phyloP scores from a whole-genome alignment of 495 filamentous ascomycete genomes.

The Friedmanniomyces simplex region DNA sequence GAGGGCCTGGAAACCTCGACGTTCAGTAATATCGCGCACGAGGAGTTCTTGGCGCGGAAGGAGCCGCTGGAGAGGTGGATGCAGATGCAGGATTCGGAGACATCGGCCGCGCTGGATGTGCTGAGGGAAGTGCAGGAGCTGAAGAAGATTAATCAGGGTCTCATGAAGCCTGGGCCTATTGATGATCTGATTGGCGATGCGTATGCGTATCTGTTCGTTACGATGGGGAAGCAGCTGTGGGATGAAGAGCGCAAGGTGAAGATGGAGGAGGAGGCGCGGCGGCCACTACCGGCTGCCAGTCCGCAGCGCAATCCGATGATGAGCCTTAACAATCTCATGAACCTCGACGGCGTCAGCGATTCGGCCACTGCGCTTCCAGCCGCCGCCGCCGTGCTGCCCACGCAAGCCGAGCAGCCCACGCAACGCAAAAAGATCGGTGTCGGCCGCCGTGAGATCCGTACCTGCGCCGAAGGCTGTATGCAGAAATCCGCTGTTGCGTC shows the following conservation, averaged over 20 bases:
- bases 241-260: slow-evolving; percentile 14
- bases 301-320: slow-evolving; percentile 22
- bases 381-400: slow-evolving; percentile 25
- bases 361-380: not conserved
- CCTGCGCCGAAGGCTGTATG: slow-evolving; percentile 47
- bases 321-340: slow-evolving; percentile 27
- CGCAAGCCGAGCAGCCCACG: slow-evolving; percentile 24
- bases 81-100: slow-evolving; percentile 35
- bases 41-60: slow-evolving; percentile 61
- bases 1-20: slow-evolving; percentile 62
- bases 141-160: slow-evolving; percentile 76
- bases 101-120: slow-evolving; percentile 50
- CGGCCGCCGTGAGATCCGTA: slow-evolving; percentile 52
- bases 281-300: slow-evolving; percentile 4
- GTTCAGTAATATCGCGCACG: slow-evolving; percentile 67
- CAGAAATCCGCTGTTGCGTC: slow-evolving; percentile 9
- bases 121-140: slow-evolving; percentile 78
- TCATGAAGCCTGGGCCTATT: slow-evolving; percentile 73
- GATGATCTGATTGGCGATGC: slow-evolving; percentile 86
- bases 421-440: slow-evolving; percentile 45
- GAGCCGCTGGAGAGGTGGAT: slow-evolving; percentile 44
- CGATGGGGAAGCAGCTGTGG: slow-evolving; percentile 30
- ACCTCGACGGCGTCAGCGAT: slow-evolving; percentile 22
- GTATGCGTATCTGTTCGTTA: slow-evolving; percentile 68
- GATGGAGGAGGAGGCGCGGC: slow-evolving; percentile 4